Percentiles rank a stretch among this genome's conserved stretches.
These are phyloP conservation scores for Dendrobium catenatum DNA, from an alignment of 106 monocot genomes.

Conservation along the genomic window DNA sequence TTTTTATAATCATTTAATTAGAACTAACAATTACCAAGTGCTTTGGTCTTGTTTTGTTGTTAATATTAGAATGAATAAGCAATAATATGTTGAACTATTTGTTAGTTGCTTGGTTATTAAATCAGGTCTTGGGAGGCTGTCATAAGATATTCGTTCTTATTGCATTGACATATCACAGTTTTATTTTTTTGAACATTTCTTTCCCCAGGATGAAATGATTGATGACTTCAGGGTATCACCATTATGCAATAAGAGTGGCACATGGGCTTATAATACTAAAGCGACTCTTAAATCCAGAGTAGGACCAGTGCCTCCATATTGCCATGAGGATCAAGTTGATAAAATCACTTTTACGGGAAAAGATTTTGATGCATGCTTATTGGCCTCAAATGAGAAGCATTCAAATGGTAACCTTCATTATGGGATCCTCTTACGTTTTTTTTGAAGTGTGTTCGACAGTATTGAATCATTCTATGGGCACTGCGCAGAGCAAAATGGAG, in stretches of 20 bases:
- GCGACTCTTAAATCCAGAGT: not conserved
- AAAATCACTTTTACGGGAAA: not conserved
- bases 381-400: not conserved
- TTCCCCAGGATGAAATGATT: not conserved
- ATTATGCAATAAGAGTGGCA: not conserved
- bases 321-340: not conserved
- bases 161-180: not conserved
- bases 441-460: not conserved
- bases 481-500: not conserved
- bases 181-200: not conserved
- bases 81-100: not conserved
- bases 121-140: not conserved
- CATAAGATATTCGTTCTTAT: not conserved
- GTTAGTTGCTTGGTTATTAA: not conserved
- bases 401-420: conserved; percentile 3
- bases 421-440: not conserved
- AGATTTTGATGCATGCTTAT: not conserved
- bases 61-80: not conserved
- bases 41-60: not conserved
- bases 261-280: not conserved
- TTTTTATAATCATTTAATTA: not conserved
- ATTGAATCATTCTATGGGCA: not conserved
- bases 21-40: not conserved
- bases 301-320: not conserved
- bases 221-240: conserved; percentile 9